A percentile compares a stretch with the other conserved stretches of the same genome.
Conservation (phyloP, 1,284 basidiomycete genomes). For the Macrocystidia cucumis region DNA sequence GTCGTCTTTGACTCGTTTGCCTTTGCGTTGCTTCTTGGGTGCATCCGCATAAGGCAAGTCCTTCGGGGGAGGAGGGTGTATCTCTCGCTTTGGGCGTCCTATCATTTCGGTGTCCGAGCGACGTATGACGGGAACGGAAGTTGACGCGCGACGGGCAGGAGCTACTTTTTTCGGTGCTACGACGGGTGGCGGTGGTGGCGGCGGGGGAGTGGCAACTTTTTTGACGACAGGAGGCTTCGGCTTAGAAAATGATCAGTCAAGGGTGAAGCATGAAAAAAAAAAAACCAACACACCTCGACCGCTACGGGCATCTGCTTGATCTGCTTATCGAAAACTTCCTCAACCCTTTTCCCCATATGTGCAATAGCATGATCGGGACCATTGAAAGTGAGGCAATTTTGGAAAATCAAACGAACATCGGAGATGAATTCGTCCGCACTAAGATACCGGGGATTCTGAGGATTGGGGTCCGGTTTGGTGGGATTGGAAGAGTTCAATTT, state of each 20-base stretch:
- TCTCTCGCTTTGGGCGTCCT: constrained; percentile 92
- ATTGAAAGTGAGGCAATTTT: constrained; percentile 90
- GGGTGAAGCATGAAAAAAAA: constrained; percentile 9
- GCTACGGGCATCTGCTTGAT: constrained; percentile 78
- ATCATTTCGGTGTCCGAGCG: constrained; percentile 56
- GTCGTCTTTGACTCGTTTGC: constrained; percentile 56
- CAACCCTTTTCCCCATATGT: constrained; percentile 73
- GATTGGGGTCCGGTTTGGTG: constrained; percentile 63
- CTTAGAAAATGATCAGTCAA: constrained; percentile 13
- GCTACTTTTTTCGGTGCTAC: constrained; percentile 28
- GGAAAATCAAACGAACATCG: constrained; percentile 84
- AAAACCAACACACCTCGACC: constrained; percentile 53
- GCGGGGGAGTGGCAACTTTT: constrained; percentile 37
- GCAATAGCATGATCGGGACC: constrained; percentile 83
- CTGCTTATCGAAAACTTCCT: constrained; percentile 85
- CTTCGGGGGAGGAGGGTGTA: constrained; percentile 91
- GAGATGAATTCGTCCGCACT: constrained; percentile 72
- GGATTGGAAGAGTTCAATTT: constrained; percentile 80
- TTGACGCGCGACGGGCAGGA: constrained; percentile 58
- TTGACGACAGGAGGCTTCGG: constrained; percentile 47
- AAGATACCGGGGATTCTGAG: constrained; percentile 64
- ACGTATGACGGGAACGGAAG: constrained; percentile 72
- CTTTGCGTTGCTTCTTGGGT: constrained; percentile 61
- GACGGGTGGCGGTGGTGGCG: constrained; percentile 29
- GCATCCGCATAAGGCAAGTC: constrained; percentile 81